These are phyloP conservation scores for Croton laevigatus DNA, from an alignment of 441 rosid species.

Conservation along the genomic window DNA sequence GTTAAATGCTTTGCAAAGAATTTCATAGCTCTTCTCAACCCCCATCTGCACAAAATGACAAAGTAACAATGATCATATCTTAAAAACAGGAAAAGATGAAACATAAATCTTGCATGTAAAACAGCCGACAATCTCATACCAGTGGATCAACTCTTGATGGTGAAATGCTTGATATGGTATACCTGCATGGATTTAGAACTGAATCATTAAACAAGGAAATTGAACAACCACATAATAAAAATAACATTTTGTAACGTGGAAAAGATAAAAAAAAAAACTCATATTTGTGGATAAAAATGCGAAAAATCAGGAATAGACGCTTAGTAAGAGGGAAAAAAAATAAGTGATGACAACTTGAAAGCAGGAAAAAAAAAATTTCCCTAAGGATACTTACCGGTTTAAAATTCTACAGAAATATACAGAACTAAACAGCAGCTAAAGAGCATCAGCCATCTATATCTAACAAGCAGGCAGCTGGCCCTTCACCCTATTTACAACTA, in stretches of 20 bases:
- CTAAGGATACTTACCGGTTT: neutral
- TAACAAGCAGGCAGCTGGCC: neutral
- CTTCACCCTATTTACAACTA: neutral
- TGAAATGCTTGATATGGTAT: constrained; percentile 67
- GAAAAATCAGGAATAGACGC: too few species aligned
- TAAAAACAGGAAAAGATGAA: neutral
- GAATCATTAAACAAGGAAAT: neutral
- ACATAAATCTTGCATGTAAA: neutral
- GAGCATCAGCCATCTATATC: too few species aligned
- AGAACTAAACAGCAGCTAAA: neutral
- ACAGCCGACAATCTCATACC: constrained; percentile 38
- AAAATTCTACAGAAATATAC: neutral
- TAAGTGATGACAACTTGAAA: neutral
- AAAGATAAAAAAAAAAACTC: neutral
- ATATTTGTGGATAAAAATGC: neutral
- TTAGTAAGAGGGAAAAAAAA: too few species aligned
- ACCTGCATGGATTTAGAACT: constrained; percentile 41
- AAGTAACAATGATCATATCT: neutral
- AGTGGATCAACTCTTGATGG: constrained; percentile 67
- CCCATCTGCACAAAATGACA: constrained; percentile 40
- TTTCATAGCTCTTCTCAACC: constrained; percentile 56
- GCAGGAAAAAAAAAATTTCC: neutral
- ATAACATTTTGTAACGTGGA: neutral
- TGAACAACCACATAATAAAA: neutral
- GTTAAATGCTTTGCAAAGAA: constrained; percentile 85